Evolutionary conservation across 345 rosid genomes (phyloP).

Genomic region (Syzygium grande): DNA sequence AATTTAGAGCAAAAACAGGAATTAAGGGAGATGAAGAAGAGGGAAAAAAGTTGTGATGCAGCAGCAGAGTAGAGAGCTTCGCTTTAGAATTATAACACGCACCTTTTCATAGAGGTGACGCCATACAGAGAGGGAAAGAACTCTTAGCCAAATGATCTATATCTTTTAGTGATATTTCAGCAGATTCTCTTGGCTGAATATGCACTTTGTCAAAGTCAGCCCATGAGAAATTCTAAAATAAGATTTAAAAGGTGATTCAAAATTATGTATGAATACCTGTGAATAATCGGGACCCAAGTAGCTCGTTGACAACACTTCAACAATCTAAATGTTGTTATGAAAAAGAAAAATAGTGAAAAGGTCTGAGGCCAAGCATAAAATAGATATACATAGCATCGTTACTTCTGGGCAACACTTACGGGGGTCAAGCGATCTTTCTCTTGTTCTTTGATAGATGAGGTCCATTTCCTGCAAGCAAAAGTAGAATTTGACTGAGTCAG

Average conservation of each 20-base stretch:
- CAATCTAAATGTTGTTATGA: constrained; percentile 39
- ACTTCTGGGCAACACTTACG: constrained; percentile 33
- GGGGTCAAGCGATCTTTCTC: constrained; percentile 89
- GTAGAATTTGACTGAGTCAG: neutral
- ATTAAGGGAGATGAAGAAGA: neutral
- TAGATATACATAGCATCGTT: neutral
- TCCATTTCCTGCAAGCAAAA: constrained; percentile 73
- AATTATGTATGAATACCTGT: constrained; percentile 36
- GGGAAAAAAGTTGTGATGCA: neutral
- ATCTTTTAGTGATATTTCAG: constrained; percentile 74
- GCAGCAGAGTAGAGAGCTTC: neutral
- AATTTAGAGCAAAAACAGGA: constrained; percentile 1
- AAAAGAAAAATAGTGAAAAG: constrained; percentile 1
- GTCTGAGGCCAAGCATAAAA: neutral
- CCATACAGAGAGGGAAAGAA: constrained; percentile 96
- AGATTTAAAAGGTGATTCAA: neutral
- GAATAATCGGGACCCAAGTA: constrained; percentile 90
- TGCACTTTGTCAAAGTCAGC: constrained; percentile 6
- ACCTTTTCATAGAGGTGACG: constrained; percentile 85
- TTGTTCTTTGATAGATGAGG: constrained; percentile 61
- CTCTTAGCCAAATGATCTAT: constrained; percentile 63
- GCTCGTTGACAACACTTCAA: constrained; percentile 67
- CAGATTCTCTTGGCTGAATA: constrained; percentile 60
- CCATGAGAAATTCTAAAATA: neutral
- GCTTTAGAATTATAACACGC: constrained; percentile 7